Percentiles rank a stretch among this genome's conserved stretches.
Evolutionary conservation across 352 stramenopile genomes (phyloP).

Genomic region (Phytophthora crassamura): DNA sequence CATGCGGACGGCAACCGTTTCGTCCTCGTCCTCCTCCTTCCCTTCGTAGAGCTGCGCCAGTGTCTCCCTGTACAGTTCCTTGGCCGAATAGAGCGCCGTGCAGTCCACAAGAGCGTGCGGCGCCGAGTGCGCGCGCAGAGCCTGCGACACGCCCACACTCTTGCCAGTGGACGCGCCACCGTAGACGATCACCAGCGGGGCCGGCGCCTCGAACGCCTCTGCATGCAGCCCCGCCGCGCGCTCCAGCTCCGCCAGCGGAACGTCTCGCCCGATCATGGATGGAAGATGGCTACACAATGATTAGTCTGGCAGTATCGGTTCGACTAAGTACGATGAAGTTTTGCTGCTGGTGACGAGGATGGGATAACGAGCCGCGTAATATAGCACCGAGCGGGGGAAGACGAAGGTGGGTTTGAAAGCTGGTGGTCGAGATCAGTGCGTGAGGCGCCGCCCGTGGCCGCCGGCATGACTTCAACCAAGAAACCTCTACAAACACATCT

Average conservation of each 20-base stretch:
- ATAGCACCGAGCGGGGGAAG: too few species aligned
- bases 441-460: slow-evolving; percentile 5
- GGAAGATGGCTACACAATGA: neutral
- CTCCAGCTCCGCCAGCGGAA: slow-evolving; percentile 57
- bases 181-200: slow-evolving; percentile 75
- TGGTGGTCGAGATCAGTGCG: slow-evolving; percentile 7
- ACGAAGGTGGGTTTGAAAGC: slow-evolving; percentile 3
- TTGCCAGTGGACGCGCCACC: slow-evolving; percentile 83
- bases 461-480: slow-evolving; percentile 4
- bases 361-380: neutral
- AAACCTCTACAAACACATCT: slow-evolving; percentile 9
- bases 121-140: slow-evolving; percentile 39
- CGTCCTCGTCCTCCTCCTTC: slow-evolving; percentile 3
- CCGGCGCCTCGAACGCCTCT: slow-evolving; percentile 48
- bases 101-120: slow-evolving; percentile 73
- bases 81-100: slow-evolving; percentile 65
- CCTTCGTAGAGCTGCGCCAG: slow-evolving; percentile 64
- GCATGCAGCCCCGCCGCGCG: slow-evolving; percentile 50
- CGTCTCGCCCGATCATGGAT: slow-evolving; percentile 61
- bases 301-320: neutral
- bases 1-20: slow-evolving; percentile 19
- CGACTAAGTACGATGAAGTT: slow-evolving; percentile 15
- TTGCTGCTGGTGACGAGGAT: neutral
- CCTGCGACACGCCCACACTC: slow-evolving; percentile 58
- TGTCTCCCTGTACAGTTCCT: slow-evolving; percentile 78